Evolutionary conservation across 306 rosid genomes (phyloP).

Genomic region (Pyrus bretschneideri): DNA sequence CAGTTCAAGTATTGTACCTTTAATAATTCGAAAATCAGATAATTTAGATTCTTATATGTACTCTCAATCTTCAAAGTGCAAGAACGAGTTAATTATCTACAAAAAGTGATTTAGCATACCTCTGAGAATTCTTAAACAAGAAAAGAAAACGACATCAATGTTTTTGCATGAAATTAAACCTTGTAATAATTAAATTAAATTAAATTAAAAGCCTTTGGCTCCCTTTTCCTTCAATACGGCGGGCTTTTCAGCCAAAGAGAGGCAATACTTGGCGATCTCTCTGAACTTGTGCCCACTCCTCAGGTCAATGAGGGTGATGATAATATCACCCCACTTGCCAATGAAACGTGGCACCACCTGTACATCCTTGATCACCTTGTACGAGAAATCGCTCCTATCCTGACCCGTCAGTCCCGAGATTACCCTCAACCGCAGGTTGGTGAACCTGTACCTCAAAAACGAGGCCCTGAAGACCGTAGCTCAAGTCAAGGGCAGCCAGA

Average conservation of each 20-base stretch:
- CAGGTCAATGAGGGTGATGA: constrained; percentile 74
- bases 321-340: constrained; percentile 92
- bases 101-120: constrained; percentile 7
- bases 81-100: background rate
- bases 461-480: constrained; percentile 79
- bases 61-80: background rate
- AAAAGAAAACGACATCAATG: background rate
- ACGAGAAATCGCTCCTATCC: constrained; percentile 81
- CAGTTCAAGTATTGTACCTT: background rate
- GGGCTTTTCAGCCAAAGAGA: constrained; percentile 49
- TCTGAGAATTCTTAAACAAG: background rate
- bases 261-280: constrained; percentile 76
- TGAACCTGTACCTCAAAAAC: constrained; percentile 77
- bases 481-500: constrained; percentile 79
- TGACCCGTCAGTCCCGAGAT: constrained; percentile 81
- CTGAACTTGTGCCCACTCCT: constrained; percentile 86
- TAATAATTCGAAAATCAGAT: too few relatives aligned
- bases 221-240: constrained; percentile 26
- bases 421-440: constrained; percentile 73
- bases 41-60: too few relatives aligned
- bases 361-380: constrained; percentile 68
- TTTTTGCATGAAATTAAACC: background rate
- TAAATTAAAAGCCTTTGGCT: constrained; percentile 66
- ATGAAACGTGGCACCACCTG: constrained; percentile 88
- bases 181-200: constrained; percentile 1